Conservation (phyloP, 306 rosid species). For the Fragaria vesca region DNA sequence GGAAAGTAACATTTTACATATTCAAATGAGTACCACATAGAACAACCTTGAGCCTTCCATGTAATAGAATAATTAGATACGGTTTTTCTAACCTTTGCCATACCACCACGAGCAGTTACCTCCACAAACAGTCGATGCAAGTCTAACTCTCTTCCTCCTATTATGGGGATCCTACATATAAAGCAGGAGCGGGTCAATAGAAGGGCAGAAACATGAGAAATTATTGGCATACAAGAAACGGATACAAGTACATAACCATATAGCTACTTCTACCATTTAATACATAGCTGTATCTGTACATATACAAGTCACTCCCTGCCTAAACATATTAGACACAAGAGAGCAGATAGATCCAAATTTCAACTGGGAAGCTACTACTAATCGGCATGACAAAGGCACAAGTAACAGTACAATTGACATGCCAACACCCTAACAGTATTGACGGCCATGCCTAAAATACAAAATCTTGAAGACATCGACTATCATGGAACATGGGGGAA, state of each 20-base stretch:
- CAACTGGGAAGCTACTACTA: not conserved
- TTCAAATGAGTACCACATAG: not conserved
- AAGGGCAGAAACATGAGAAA: not conserved
- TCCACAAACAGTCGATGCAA: conserved; percentile 76
- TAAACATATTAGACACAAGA: not conserved
- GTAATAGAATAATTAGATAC: not conserved
- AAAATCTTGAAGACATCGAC: not conserved
- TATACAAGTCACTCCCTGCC: not conserved
- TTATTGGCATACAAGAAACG: not conserved
- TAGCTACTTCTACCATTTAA: not conserved
- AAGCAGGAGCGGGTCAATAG: not conserved
- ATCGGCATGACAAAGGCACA: not conserved
- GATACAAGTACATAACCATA: not conserved
- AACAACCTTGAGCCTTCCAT: not conserved
- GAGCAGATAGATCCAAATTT: not conserved
- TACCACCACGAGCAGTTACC: conserved; percentile 83
- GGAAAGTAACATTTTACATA: not conserved
- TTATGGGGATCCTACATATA: conserved; percentile 64
- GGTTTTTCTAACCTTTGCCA: conserved; percentile 55
- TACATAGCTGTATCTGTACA: not conserved
- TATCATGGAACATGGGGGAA: not conserved
- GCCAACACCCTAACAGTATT: not conserved
- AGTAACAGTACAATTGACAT: not conserved
- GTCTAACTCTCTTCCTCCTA: conserved; percentile 79
- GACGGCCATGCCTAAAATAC: not conserved